Base-by-base conservation (phyloP, 2,329 filamentous ascomycete species). In the Aspergillus neotritici region DNA sequence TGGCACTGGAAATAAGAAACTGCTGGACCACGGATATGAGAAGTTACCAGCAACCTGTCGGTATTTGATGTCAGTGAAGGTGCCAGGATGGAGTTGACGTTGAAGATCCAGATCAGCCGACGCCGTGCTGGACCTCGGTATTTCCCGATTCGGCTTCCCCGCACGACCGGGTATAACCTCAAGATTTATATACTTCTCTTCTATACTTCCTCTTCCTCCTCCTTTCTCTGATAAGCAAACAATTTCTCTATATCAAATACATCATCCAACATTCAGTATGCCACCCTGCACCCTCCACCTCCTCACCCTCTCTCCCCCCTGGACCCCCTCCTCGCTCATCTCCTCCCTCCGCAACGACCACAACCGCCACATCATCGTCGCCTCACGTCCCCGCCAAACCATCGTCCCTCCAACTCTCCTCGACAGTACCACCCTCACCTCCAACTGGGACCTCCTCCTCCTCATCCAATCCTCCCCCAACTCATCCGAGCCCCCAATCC, bases 221-320 rank as follows among this genome's bases (percentile, higher is more conserved):
- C 21, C 21, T 3, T 9, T 8, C 21, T 8, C 7, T 4, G 7
- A 7, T 21, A 6, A 21, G 21, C 5, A 8, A 8, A 2, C 7
- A 5, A 21, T 6, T 21, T 21, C 17, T 21, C 2, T 2, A 9
- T 3, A 25, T 8, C 21, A 25, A 25, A 25, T 25, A 25, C n/a
- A 8, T 25, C 4, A 21, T 5, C 4, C 31, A 44, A 4, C 15
- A 67, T 5, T 5, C 31, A 44, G 3, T 13, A 67, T 68, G 65
- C 64, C 65, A 37, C 51, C 62, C 40, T 54, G 60, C 30, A 65
- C 60, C 2, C 54, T 68, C 31, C 63, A 67, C 37, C 61, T 67
- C 16, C 47, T 68, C 31, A 40, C 54, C 3, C 57, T 68, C 17
- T 43, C 50, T 12, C 44, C 56, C 4, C 37, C 44, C 15, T 56